A percentile compares a stretch with the other conserved stretches of the same genome.
Conservation (phyloP, 164 flowering plant genomes). For the Cinnamomum micranthum region DNA sequence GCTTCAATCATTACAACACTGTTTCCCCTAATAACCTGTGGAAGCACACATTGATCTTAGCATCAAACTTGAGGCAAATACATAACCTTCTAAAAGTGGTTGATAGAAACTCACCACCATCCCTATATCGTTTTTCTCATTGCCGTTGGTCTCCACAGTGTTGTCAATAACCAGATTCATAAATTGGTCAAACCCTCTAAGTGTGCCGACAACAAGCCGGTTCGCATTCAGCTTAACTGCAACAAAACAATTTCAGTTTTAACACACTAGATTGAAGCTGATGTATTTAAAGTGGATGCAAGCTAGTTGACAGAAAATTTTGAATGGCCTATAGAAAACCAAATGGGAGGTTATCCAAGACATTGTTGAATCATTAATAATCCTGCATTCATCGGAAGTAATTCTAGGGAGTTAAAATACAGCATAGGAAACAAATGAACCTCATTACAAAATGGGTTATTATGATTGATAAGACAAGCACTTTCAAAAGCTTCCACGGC, state of each 20-base stretch:
- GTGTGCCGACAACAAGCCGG: constrained; percentile 65
- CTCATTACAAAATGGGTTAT: too few relatives aligned
- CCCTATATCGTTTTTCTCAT: constrained; percentile 67
- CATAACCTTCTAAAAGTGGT: too few relatives aligned
- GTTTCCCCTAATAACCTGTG: constrained; percentile 43
- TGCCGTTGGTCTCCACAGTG: constrained; percentile 61
- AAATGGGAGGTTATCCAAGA: background rate
- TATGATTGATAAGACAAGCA: too few relatives aligned
- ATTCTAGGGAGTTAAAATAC: too few relatives aligned
- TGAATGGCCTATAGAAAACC: background rate
- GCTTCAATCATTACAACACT: constrained; percentile 51
- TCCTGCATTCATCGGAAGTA: too few relatives aligned
- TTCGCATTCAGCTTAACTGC: constrained; percentile 80
- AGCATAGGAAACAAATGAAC: too few relatives aligned
- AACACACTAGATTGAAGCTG: too few relatives aligned
- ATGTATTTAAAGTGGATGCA: background rate
- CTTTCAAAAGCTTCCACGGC: too few relatives aligned
- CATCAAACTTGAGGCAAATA: background rate
- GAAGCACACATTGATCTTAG: background rate
- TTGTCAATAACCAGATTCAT: constrained; percentile 78
- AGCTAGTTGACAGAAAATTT: background rate
- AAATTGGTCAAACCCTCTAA: constrained; percentile 80
- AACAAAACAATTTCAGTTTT: constrained; percentile 10
- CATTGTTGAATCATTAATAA: background rate
- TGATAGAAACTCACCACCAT: constrained; percentile 49